A percentile compares a stretch with the other conserved stretches of the same genome.
Evolutionary conservation across 148 eudicot species (phyloP).

Genomic region (Persicaria maculosa): DNA sequence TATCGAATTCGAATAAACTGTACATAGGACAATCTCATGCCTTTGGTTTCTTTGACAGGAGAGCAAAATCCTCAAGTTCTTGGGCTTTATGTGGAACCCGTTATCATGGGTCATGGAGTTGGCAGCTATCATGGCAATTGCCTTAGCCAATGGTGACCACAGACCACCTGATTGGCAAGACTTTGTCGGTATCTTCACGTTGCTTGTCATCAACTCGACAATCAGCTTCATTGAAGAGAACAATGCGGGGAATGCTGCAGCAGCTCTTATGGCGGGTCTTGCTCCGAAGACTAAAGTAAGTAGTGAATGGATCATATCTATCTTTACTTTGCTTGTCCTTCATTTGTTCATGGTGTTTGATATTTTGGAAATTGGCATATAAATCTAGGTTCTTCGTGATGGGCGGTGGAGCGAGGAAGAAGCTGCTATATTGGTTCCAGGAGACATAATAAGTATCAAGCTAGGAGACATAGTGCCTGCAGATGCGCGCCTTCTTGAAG

Average conservation of each 20-base stretch:
- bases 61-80: conserved; percentile 46
- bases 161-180: conserved; percentile 67
- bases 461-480: conserved; percentile 70
- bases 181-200: conserved; percentile 50
- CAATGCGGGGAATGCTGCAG: conserved; percentile 75
- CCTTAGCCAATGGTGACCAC: conserved; percentile 48
- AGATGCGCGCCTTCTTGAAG: conserved; percentile 71
- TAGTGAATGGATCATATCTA: not conserved
- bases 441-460: conserved; percentile 62
- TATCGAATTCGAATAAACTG: not conserved
- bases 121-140: conserved; percentile 60
- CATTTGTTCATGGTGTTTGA: not conserved
- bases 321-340: not conserved
- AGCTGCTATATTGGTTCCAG: conserved; percentile 58
- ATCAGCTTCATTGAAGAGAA: conserved; percentile 74
- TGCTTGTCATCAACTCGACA: conserved; percentile 57
- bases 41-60: conserved; percentile 25
- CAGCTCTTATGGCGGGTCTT: conserved; percentile 71
- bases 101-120: conserved; percentile 68
- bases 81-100: conserved; percentile 76
- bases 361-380: not conserved
- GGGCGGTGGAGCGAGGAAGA: conserved; percentile 62
- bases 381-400: conserved; percentile 48
- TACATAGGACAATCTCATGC: not conserved
- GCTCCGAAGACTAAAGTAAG: conserved; percentile 68